A percentile compares a stretch with the other conserved stretches of the same genome.
phyloP scores from a whole-genome alignment of 768 basidiomycete genomes.

The Naganishia kalamii region DNA sequence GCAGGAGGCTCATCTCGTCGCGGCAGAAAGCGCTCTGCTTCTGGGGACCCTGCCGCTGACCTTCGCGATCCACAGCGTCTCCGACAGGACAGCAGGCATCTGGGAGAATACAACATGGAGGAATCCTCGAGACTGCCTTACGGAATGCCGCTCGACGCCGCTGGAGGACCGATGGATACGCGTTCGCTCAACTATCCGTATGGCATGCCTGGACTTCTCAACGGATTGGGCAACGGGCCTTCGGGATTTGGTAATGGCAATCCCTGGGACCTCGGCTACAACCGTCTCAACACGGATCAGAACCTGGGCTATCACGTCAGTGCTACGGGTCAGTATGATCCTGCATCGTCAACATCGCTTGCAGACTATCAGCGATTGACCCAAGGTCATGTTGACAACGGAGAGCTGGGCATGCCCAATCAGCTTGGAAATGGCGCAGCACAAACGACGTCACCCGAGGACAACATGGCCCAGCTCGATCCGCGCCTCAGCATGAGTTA shows the following conservation, averaged over 20 bases:
- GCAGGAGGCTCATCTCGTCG: slow-evolving; percentile 27
- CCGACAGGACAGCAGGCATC: slow-evolving; percentile 18
- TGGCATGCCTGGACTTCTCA: slow-evolving; percentile 9
- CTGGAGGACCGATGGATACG: slow-evolving; percentile 4
- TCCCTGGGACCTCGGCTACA: slow-evolving; percentile 10
- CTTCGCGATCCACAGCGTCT: slow-evolving; percentile 27
- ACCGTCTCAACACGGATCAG: not conserved
- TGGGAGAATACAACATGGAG: slow-evolving; percentile 4
- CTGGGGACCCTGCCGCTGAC: slow-evolving; percentile 25
- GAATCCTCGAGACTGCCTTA: slow-evolving; percentile 1
- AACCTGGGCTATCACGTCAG: slow-evolving; percentile 10
- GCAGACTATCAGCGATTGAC: slow-evolving; percentile 11
- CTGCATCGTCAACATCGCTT: slow-evolving; percentile 4
- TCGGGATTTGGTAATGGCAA: not conserved
- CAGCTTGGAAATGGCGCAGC: slow-evolving; percentile 1
- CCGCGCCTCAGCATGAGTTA: not conserved
- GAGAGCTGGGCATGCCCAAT: not conserved
- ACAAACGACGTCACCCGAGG: not conserved
- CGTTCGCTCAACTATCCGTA: slow-evolving; percentile 1
- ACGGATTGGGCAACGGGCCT: not conserved
- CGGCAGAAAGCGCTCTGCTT: slow-evolving; percentile 21
- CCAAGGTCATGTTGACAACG: not conserved
- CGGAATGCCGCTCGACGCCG: not conserved
- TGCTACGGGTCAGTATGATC: not conserved
- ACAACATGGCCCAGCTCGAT: slow-evolving; percentile 4